Evolutionary conservation across 2,329 filamentous ascomycete species (phyloP).

Genomic region (Apiospora hydei): DNA sequence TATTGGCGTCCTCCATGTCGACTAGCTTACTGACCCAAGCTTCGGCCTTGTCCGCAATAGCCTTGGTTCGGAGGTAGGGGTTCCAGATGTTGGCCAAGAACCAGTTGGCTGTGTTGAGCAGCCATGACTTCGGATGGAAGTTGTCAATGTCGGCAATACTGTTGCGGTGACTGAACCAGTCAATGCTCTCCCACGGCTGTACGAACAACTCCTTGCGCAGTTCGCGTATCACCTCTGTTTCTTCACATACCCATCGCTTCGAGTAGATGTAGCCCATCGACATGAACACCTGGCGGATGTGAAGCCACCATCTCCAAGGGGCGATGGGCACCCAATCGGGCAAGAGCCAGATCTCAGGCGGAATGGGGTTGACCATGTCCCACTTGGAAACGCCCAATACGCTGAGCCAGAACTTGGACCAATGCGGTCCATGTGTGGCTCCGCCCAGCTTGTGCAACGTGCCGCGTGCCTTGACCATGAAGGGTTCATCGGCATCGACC

Average conservation of each 20-base stretch:
- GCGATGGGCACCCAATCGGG: constrained; percentile 90
- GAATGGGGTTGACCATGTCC: constrained; percentile 94
- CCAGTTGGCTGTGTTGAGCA: constrained; percentile 83
- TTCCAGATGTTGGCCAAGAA: constrained; percentile 80
- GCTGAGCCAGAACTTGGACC: constrained; percentile 96
- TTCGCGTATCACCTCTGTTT: constrained; percentile 75
- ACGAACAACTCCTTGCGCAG: constrained; percentile 84
- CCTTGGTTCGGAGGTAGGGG: constrained; percentile 74
- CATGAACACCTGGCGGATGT: constrained; percentile 95
- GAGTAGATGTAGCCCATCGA: constrained; percentile 93
- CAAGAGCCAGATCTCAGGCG: constrained; percentile 91
- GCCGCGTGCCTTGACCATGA: constrained; percentile 84
- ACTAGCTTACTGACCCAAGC: constrained; percentile 84
- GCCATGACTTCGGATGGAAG: constrained; percentile 89
- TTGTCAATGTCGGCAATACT: constrained; percentile 82
- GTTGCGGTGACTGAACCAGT: constrained; percentile 82
- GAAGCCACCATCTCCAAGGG: constrained; percentile 97
- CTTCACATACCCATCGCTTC: constrained; percentile 78
- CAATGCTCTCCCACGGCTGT: constrained; percentile 77
- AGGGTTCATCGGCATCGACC: constrained; percentile 80
- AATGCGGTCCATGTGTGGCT: constrained; percentile 84
- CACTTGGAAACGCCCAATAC: constrained; percentile 83
- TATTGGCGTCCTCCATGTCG: constrained; percentile 92
- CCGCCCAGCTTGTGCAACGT: constrained; percentile 87
- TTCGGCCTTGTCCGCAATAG: constrained; percentile 75